Base-by-base conservation (phyloP, 805 yeast genomes). In the Ogataea trehalophila region DNA sequence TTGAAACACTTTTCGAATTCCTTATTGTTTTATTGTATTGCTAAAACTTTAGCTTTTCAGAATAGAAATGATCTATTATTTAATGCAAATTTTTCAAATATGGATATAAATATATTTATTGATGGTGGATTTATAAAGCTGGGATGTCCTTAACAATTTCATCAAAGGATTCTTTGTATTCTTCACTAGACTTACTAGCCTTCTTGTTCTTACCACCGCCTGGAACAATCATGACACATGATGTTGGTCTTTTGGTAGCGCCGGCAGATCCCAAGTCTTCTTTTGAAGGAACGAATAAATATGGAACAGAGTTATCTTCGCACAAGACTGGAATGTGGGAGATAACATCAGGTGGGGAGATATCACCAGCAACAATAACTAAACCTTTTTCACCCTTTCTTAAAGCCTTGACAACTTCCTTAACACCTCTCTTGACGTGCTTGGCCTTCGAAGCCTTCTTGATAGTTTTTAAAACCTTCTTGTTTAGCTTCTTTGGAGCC, bases 191-290 rank as follows among this genome's bases (percentile, higher is more conserved):
- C 66, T 81, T 79, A 49, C 79, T 76, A 57, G 79, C 79, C 69
- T 84, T 85, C 74, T 83, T 85, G 63, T 87, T 79, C 69, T 81
- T 80, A 51, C 91, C 90, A 47, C 96, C 95, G 49, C 96, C 96
- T 60, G 99, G 99, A 46, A 91, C 94, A 59, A 94, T 80, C 89
- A 94, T 88, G 31, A 94, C 96, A 68, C 96, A 91, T 36, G 97
- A 89, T 36, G 99, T 94, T 59, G 99, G 98, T 77, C 99, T 86
- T 77, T 94, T 94, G 48, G 99, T 94, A 52, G 97, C 96, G 65
- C 98, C 98, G 23, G 99, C 99, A 54, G 96, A 87, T 34, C 99
- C 99, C 57, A 94, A 79, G 66, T 94, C 98, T 74, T 94, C 97
- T 73, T 94, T 94, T 43, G 97, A 90, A 61, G 99, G 99, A 53